Evolutionary conservation across 805 yeast species (phyloP).

Genomic region (Brettanomyces anomalus): DNA sequence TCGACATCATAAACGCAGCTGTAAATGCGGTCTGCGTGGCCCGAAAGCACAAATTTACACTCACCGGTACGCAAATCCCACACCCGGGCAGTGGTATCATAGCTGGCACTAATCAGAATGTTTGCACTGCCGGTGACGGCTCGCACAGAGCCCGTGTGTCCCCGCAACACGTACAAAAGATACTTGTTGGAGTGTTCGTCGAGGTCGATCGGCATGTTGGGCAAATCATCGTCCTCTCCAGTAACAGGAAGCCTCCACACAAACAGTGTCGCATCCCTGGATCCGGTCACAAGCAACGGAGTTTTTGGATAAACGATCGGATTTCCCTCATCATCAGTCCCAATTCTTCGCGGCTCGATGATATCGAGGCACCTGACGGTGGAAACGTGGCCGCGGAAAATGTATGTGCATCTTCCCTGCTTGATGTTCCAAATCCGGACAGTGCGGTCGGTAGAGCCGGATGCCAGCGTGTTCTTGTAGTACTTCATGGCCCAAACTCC

Average conservation of each 20-base stretch:
- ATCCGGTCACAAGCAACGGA: constrained; percentile 74
- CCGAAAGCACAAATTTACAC: constrained; percentile 65
- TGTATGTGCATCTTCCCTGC: constrained; percentile 81
- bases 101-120: constrained; percentile 79
- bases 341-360: constrained; percentile 55
- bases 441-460: constrained; percentile 92
- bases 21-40: constrained; percentile 84
- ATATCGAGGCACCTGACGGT: constrained; percentile 90
- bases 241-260: constrained; percentile 66
- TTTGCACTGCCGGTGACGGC: constrained; percentile 83
- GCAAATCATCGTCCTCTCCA: constrained; percentile 26
- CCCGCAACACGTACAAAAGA: constrained; percentile 59
- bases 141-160: constrained; percentile 75
- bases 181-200: constrained; percentile 46
- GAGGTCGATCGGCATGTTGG: constrained; percentile 28
- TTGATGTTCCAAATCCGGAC: constrained; percentile 90
- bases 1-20: constrained; percentile 76
- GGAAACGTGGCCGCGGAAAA: constrained; percentile 85
- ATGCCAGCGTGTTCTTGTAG: constrained; percentile 70
- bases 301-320: constrained; percentile 47
- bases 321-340: constrained; percentile 49
- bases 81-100: constrained; percentile 82
- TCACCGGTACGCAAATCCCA: constrained; percentile 79
- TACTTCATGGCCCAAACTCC: constrained; percentile 98
- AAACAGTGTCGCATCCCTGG: constrained; percentile 76